Evolutionary conservation across 768 basidiomycete species (phyloP).

Genomic region (Rhizopogon sp.): DNA sequence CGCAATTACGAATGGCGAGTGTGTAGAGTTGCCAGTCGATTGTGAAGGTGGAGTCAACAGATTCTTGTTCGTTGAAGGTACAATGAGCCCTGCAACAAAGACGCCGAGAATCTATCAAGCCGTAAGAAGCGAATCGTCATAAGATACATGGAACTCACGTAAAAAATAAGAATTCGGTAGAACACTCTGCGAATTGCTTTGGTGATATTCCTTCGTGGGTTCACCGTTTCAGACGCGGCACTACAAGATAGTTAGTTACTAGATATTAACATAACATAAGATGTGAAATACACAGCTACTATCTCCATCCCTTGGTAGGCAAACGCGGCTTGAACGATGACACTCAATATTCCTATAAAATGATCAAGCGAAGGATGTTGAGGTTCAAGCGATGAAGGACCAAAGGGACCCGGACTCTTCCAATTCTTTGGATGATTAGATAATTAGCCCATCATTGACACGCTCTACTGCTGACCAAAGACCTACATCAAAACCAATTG

Average conservation of each 20-base stretch:
- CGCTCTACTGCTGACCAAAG: too few species aligned
- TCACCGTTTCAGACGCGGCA: slow-evolving; percentile 74
- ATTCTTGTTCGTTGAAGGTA: slow-evolving; percentile 53
- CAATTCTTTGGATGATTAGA: slow-evolving; percentile 31
- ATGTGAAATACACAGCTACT: slow-evolving; percentile 22
- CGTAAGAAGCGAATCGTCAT: background rate
- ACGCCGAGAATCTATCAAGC: slow-evolving; percentile 54
- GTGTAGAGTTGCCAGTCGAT: slow-evolving; percentile 50
- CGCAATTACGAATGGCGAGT: slow-evolving; percentile 82
- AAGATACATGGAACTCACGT: slow-evolving; percentile 34
- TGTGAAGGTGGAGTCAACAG: slow-evolving; percentile 29
- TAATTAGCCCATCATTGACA: background rate
- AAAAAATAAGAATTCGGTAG: slow-evolving; percentile 77
- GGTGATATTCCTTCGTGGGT: slow-evolving; percentile 70
- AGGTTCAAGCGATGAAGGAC: background rate
- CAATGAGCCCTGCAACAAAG: slow-evolving; percentile 69
- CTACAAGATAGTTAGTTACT: slow-evolving; percentile 21
- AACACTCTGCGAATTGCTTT: slow-evolving; percentile 74
- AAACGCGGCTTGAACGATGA: slow-evolving; percentile 50
- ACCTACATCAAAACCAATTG: slow-evolving; percentile 61
- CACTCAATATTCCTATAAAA: slow-evolving; percentile 36
- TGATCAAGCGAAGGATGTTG: background rate
- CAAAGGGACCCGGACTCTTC: slow-evolving; percentile 47
- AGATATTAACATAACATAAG: slow-evolving; percentile 4
- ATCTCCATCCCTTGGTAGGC: slow-evolving; percentile 52